Evolutionary conservation across 192 early-diverging fungal genomes (phyloP), one percentile per base, ranked within the genome.

Genomic region (Backusella tuberculispora): DNA sequence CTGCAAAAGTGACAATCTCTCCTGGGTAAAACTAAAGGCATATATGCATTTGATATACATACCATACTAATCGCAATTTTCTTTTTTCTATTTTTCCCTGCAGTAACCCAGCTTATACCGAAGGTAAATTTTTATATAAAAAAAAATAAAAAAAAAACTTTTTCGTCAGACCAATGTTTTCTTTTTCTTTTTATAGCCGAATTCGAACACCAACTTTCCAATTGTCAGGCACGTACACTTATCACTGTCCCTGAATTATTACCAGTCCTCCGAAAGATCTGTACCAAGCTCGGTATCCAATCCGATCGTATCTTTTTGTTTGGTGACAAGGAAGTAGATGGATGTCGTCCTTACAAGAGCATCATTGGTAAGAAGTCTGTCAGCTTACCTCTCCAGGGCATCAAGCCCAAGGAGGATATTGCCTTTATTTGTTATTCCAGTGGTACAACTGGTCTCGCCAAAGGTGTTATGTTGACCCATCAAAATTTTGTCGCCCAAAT

Each of bases 101-200:
- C 43, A 76, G 75, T 41, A 98, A 96, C 69, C 95, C 95, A 42
- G 86, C 85, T 6, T 98, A 98, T 82, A 95, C 89, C 6, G 83
- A 85, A 67, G 80, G 85, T 66, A 71, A 17, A 66, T 5, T 24
- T 14, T 19, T 43, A 13, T 8, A 21, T 6, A 26, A 45, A 17
- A 19, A 14, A 47, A 29, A 5, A 46, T 37, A 53, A 71, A 40
- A 26, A 0, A 71, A 5, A 53, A 67, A 48, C 9, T 46, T 72
- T n/a, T 73, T 15, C 41, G 24, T 14, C 41, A n/a, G 7, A 29
- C 8, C 5, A 24, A n/a, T 34, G 40, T 15, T 42, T 15, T 47
- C 50, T 10, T 19, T 41, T 53, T n/a, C 6, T 44, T 26, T 13
- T 47, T 48, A 15, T 50, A 76, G 71, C 50, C 40, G 79, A 80